A percentile compares a stretch with the other conserved stretches of the same genome.
phyloP scores from a whole-genome alignment of 2,329 filamentous ascomycete species.

The Zymoseptoria brevis region DNA sequence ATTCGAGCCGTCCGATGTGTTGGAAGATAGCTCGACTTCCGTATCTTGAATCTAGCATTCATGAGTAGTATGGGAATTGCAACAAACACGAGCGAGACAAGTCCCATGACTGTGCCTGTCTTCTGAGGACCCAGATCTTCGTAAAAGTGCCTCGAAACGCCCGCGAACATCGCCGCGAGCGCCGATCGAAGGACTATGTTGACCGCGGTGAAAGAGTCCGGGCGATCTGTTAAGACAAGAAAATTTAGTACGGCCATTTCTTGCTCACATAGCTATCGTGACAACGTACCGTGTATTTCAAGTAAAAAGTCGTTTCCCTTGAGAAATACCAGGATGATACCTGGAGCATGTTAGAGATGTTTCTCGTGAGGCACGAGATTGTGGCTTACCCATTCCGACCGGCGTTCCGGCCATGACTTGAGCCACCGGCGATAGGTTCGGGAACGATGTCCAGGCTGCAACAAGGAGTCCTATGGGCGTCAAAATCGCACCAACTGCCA shows the following conservation, averaged over 20 bases:
- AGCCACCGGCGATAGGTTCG: not conserved
- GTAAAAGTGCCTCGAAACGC: not conserved
- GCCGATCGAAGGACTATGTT: not conserved
- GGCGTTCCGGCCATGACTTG: not conserved
- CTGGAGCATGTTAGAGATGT: not conserved
- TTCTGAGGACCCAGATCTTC: not conserved
- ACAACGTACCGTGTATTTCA: not conserved
- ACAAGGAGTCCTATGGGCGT: not conserved
- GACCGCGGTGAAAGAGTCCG: not conserved
- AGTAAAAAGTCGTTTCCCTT: not conserved
- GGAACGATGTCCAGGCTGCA: not conserved
- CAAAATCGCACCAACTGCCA: not conserved
- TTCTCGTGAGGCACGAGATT: not conserved
- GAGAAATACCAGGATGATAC: not conserved
- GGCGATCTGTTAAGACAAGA: not conserved
- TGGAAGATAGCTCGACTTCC: not conserved
- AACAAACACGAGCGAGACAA: not conserved
- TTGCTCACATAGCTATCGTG: not conserved
- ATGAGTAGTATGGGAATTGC: not conserved
- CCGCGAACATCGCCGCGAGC: not conserved
- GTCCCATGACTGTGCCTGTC: not conserved
- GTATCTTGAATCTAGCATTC: not conserved
- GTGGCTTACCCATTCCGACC: not conserved
- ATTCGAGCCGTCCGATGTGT: not conserved
- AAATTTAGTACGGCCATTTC: not conserved